Evolutionary conservation across 2,329 filamentous ascomycete genomes (phyloP).

Genomic region (Calonectria pteridis): DNA sequence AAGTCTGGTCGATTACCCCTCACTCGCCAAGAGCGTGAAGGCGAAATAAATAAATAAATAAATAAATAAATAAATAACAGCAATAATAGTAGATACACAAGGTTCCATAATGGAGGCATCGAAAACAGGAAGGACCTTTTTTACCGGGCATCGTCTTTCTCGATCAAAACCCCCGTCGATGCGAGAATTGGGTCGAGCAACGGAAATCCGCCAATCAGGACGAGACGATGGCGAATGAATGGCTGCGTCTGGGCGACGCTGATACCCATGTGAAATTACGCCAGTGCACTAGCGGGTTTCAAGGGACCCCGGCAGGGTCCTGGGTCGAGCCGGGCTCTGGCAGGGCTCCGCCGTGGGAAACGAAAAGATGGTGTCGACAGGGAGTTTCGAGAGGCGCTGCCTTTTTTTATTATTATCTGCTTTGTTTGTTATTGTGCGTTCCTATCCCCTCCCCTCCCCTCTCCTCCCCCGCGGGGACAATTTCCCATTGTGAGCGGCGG

Average conservation of each 20-base stretch:
- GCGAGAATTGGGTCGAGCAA: constrained; percentile 3
- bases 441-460: too few species aligned
- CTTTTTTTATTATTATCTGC: not conserved
- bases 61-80: not conserved
- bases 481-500: not conserved
- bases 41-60: not conserved
- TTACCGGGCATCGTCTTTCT: constrained; percentile 5
- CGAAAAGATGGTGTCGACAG: constrained; percentile 13
- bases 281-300: constrained; percentile 66
- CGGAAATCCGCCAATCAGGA: constrained; percentile 27
- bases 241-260: constrained; percentile 48
- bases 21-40: not conserved
- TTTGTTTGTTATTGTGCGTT: not conserved
- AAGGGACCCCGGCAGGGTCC: constrained; percentile 52
- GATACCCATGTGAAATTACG: constrained; percentile 63
- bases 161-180: not conserved
- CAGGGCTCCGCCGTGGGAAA: constrained; percentile 14
- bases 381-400: constrained; percentile 6
- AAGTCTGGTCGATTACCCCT: not conserved
- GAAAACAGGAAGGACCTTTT: constrained; percentile 15
- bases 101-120: constrained; percentile 5
- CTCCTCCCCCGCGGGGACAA: not conserved
- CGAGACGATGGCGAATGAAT: constrained; percentile 9
- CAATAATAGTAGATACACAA: not conserved
- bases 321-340: constrained; percentile 12